Conservation (phyloP, 2,329 filamentous ascomycete species). For the Aureobasidium namibiae region DNA sequence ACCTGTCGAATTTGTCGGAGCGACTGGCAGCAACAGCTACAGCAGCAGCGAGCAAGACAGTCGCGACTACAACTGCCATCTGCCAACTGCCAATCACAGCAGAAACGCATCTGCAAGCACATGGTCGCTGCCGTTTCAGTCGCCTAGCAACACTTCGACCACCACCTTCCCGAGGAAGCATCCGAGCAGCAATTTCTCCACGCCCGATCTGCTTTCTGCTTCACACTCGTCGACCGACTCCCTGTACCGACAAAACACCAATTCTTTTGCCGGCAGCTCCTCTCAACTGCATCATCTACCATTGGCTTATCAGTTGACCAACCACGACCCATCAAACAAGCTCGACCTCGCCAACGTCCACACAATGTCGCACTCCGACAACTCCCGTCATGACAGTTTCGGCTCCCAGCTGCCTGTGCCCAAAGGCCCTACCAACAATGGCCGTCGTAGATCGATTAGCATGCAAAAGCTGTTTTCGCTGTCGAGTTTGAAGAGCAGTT, state of each 20-base stretch:
- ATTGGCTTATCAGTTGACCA: not conserved
- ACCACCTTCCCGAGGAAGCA: slow-evolving; percentile 6
- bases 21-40: not conserved
- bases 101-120: not conserved
- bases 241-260: not conserved
- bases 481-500: slow-evolving; percentile 26
- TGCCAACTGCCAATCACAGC: not conserved
- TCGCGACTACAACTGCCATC: not conserved
- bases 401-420: slow-evolving; percentile 15
- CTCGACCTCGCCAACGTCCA: not conserved
- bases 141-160: slow-evolving; percentile 1
- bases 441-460: slow-evolving; percentile 16
- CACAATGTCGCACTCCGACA: not conserved
- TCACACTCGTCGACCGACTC: not conserved
- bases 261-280: slow-evolving; percentile 9
- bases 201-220: slow-evolving; percentile 8
- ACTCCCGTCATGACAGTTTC: slow-evolving; percentile 19
- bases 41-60: not conserved
- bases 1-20: not conserved
- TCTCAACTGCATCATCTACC: slow-evolving; percentile 6
- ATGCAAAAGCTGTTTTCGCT: slow-evolving; percentile 27
- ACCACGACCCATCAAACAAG: slow-evolving; percentile 10
- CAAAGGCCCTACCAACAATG: slow-evolving; percentile 9
- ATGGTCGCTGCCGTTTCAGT: slow-evolving; percentile 9
- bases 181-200: slow-evolving; percentile 8